A percentile compares a stretch with the other conserved stretches of the same genome.
Conservation (phyloP, 306 rosid species). For the Cicer chorassanicum region DNA sequence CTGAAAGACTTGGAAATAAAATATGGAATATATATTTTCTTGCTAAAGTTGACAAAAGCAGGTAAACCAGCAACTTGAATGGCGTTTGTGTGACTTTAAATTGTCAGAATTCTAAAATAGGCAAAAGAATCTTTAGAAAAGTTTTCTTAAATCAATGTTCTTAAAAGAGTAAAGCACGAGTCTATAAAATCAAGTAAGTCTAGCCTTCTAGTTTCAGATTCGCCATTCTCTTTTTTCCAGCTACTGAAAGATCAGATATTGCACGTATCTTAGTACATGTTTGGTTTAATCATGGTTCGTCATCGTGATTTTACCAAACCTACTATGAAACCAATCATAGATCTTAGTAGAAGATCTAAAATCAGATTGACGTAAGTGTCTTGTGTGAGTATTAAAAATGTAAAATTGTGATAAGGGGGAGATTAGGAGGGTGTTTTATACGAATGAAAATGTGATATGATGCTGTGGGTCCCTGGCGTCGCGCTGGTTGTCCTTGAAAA, state of each 20-base stretch:
- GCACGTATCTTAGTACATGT: not conserved
- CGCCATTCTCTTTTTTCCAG: not conserved
- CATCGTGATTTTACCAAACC: too few relatives aligned
- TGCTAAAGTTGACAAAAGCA: conserved; percentile 8
- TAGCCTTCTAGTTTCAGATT: not conserved
- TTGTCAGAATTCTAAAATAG: not conserved
- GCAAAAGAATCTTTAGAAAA: conserved; percentile 2
- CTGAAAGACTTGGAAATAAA: conserved; percentile 4
- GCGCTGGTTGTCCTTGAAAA: conserved; percentile 44
- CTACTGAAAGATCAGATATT: conserved; percentile 26
- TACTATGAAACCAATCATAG: too few relatives aligned
- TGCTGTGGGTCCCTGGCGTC: conserved; percentile 46
- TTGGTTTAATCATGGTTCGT: too few relatives aligned
- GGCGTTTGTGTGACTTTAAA: conserved; percentile 12
- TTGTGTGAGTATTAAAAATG: not conserved
- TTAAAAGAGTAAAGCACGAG: conserved; percentile 6
- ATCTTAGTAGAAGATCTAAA: conserved; percentile 15
- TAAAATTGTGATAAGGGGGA: not conserved
- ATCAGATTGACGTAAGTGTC: not conserved
- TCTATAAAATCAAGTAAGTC: conserved; percentile 18
- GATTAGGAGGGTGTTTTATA: conserved; percentile 20
- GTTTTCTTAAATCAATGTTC: not conserved
- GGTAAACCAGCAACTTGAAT: not conserved
- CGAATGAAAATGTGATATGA: conserved; percentile 18
- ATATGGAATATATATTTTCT: conserved; percentile 35